These are phyloP conservation scores for Diddensiella santjacobensis DNA, from an alignment of 805 yeast genomes.

Conservation along the genomic window DNA sequence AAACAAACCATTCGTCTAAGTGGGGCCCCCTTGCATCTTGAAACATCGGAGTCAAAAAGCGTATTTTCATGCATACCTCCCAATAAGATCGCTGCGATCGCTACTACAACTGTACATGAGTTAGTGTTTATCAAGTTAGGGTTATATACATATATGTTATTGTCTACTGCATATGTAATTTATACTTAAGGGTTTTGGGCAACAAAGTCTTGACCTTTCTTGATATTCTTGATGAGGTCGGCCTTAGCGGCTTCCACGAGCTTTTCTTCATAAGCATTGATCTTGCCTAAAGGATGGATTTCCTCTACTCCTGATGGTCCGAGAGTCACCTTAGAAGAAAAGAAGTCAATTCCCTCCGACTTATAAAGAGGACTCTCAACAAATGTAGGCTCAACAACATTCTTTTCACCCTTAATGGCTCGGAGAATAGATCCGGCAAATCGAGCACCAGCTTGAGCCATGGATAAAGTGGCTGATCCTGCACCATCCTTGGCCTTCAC, in stretches of 20 bases:
- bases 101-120: too few species aligned
- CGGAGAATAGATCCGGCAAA: conserved; percentile 55
- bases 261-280: conserved; percentile 78
- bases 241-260: conserved; percentile 78
- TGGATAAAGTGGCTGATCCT: conserved; percentile 88
- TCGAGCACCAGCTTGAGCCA: conserved; percentile 89
- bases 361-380: conserved; percentile 73
- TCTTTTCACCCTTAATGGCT: conserved; percentile 42
- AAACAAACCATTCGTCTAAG: too few species aligned
- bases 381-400: conserved; percentile 52
- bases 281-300: conserved; percentile 73
- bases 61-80: too few species aligned
- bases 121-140: too few species aligned
- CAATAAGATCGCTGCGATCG: too few species aligned
- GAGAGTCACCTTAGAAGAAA: conserved; percentile 90
- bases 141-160: too few species aligned
- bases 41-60: too few species aligned
- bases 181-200: conserved; percentile 40
- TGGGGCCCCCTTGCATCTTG: too few species aligned
- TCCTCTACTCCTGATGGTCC: conserved; percentile 87
- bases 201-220: conserved; percentile 87
- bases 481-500: conserved; percentile 92
- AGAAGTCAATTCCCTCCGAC: conserved; percentile 91
- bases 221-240: conserved; percentile 81
- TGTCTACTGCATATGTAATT: too few species aligned